These are phyloP conservation scores for Penicillium roqueforti DNA, from an alignment of 495 filamentous ascomycete genomes.

Conservation along the genomic window DNA sequence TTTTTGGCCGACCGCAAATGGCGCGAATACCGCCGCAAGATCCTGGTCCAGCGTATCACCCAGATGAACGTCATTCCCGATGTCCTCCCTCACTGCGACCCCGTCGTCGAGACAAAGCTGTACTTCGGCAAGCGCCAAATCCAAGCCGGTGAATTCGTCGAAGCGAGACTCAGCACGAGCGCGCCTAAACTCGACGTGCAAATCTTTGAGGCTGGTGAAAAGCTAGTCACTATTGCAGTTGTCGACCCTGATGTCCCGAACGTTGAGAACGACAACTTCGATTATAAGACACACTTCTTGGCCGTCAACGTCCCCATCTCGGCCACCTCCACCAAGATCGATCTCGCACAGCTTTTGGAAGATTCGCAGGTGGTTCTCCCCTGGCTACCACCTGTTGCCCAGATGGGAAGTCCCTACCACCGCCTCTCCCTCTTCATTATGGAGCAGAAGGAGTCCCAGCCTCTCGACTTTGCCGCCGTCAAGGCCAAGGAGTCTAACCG, in stretches of 20 bases:
- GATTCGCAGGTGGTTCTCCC: constrained; percentile 65
- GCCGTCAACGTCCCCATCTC: constrained; percentile 63
- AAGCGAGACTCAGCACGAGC: constrained; percentile 61
- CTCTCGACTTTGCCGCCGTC: constrained; percentile 58
- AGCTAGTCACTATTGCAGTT: constrained; percentile 77
- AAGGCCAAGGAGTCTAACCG: constrained; percentile 49
- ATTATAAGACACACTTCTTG: constrained; percentile 78
- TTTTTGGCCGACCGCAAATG: constrained; percentile 83
- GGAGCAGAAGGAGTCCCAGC: constrained; percentile 61
- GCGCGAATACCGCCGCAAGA: constrained; percentile 68
- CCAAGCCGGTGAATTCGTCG: constrained; percentile 72
- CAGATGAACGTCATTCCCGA: constrained; percentile 93
- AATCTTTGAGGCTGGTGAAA: constrained; percentile 73
- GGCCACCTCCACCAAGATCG: constrained; percentile 49
- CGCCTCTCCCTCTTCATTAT: constrained; percentile 78
- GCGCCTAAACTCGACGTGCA: constrained; percentile 76
- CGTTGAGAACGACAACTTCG: constrained; percentile 69
- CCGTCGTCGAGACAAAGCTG: constrained; percentile 70
- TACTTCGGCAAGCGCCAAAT: constrained; percentile 66
- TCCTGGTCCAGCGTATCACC: constrained; percentile 80
- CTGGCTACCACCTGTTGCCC: constrained; percentile 80
- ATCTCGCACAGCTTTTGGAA: constrained; percentile 47
- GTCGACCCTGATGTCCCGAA: constrained; percentile 90
- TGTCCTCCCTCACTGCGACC: constrained; percentile 79
- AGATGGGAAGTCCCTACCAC: constrained; percentile 90